phyloP scores from a whole-genome alignment of 2,329 filamentous ascomycete species.

The Cucurbitaria berberidis region DNA sequence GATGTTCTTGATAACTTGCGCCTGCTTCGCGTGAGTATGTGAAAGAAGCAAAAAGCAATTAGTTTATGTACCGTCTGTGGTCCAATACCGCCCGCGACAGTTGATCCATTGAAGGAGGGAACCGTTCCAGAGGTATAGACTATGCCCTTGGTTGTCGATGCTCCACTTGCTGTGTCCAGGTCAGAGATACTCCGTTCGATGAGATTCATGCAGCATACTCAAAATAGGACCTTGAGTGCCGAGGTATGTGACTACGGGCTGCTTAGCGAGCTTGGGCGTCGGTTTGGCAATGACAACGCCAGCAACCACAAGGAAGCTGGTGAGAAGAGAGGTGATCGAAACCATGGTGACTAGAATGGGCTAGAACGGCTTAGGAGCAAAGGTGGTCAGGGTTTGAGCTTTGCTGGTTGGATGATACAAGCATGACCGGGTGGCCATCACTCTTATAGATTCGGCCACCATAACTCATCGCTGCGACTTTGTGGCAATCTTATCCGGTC shows the following conservation, averaged over 20 bases:
- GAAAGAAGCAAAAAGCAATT: fast-evolving
- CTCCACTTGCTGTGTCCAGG: slow-evolving; percentile 26
- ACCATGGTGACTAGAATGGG: slow-evolving; percentile 24
- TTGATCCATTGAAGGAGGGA: slow-evolving; percentile 35
- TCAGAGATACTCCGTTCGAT: neutral
- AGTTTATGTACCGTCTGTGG: slow-evolving; percentile 28
- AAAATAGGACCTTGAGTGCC: slow-evolving; percentile 40
- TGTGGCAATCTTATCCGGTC: neutral
- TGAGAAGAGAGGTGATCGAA: slow-evolving; percentile 26
- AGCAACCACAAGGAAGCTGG: slow-evolving; percentile 23
- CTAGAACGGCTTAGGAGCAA: neutral
- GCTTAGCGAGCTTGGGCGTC: slow-evolving; percentile 27
- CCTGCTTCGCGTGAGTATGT: slow-evolving; percentile 17
- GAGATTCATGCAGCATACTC: slow-evolving; percentile 11
- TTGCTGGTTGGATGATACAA: neutral
- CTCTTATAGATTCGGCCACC: slow-evolving; percentile 1
- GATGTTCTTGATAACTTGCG: slow-evolving; percentile 45
- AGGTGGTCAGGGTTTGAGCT: neutral
- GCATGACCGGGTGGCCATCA: neutral
- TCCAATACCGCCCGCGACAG: slow-evolving; percentile 33
- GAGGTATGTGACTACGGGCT: slow-evolving; percentile 40
- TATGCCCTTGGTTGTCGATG: slow-evolving; percentile 40
- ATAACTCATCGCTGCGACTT: neutral
- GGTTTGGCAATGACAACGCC: slow-evolving; percentile 23
- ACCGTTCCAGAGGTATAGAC: slow-evolving; percentile 42